Evolutionary conservation across 2,329 filamentous ascomycete genomes (phyloP), one percentile per base, ranked within the genome.

Genomic region (Chaetoscypha palmicola): DNA sequence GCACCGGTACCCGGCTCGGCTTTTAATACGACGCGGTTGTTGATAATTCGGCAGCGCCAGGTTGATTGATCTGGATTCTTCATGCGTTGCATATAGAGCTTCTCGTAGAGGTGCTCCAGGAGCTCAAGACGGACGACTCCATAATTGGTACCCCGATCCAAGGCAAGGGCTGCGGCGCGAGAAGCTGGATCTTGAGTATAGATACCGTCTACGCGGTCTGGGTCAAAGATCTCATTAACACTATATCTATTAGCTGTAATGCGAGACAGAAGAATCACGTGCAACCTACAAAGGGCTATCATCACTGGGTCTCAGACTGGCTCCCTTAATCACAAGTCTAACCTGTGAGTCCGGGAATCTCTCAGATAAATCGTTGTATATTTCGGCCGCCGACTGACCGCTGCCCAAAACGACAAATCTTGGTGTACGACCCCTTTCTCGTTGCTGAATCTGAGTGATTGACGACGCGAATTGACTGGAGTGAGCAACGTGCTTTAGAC

Each of bases 221-320:
- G 91, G 68, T 97, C 89, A 72, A 97, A 97, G 61, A 97, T 86
- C 59, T 92, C 89, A 65, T 97, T 97, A 57, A 97, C 89, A 58
- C 86, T 90, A 51, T 19, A 20, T 1, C n/a, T 12, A 39, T 8
- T n/a, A 14, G 20, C 47, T 11, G 34, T 16, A 20, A 4, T 19
- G 3, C 4, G 14, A 3, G n/a, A 9, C 32, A 34, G 4, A 4
- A 17, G 24, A 28, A 28, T 28, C 7, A 28, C 24, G 23, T 14
- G 33, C 26, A 24, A 74, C 84, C 70, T 71, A 90, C 86, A 97
- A 97, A 14, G 91, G 92, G 42, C 88, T 95, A 64, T 97, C 92
- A 61, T 98, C 91, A 60, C 88, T 94, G 1, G 91, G 91, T 56
- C 85, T 81, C 48, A 98, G 68, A 45, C 91, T 89, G 51, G 88